phyloP scores from a whole-genome alignment of 257 asterid species.

The Penstemon barbatus region DNA sequence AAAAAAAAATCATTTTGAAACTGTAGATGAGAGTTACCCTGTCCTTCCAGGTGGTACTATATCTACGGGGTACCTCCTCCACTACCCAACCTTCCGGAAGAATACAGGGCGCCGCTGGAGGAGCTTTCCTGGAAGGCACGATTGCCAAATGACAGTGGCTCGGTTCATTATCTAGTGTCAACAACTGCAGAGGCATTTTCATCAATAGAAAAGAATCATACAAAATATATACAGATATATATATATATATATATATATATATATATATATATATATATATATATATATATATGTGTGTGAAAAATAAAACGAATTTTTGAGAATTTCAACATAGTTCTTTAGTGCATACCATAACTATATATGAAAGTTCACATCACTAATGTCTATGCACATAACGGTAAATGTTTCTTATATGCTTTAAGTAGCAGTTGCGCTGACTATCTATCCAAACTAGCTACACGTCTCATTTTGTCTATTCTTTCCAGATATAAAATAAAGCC shows the following conservation, averaged over 20 bases:
- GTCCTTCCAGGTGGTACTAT: slow-evolving; percentile 13
- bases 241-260: no score
- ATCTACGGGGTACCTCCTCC: slow-evolving; percentile 64
- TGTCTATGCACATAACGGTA: no score
- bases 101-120: slow-evolving; percentile 31
- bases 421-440: no score
- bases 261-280: no score
- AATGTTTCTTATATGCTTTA: no score
- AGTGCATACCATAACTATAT: no score
- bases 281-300: neutral
- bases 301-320: neutral
- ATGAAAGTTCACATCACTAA: no score
- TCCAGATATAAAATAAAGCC: no score
- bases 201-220: neutral
- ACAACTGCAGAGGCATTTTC: slow-evolving; percentile 33
- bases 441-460: no score
- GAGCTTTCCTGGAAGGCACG: slow-evolving; percentile 31
- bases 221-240: no score
- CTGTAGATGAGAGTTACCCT: slow-evolving; percentile 35
- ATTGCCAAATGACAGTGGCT: slow-evolving; percentile 35
- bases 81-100: slow-evolving; percentile 89
- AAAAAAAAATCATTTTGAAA: neutral
- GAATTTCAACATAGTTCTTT: neutral
- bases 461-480: no score
- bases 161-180: slow-evolving; percentile 40